phyloP scores from a whole-genome alignment of 2,329 filamentous ascomycete genomes.

The Aspergillus fumigatus region DNA sequence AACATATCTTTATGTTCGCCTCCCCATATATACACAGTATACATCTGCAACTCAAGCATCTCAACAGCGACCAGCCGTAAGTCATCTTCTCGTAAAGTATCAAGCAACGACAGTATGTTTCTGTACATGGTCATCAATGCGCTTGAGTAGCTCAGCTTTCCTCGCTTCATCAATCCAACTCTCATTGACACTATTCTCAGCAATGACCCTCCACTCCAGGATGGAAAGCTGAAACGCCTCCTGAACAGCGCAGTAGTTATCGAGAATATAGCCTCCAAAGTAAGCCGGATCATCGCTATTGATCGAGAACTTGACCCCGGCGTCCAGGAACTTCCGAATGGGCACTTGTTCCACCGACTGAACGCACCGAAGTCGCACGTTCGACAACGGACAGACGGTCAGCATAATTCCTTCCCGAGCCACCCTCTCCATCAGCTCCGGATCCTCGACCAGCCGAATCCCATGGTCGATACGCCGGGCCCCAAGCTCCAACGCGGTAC shows the following conservation, averaged over 20 bases:
- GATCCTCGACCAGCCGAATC: conserved; percentile 59
- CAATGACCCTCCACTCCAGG: conserved; percentile 64
- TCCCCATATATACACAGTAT: neutral
- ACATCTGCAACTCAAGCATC: neutral
- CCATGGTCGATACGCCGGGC: conserved; percentile 72
- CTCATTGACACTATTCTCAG: conserved; percentile 57
- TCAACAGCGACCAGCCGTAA: neutral
- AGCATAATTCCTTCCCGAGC: conserved; percentile 57
- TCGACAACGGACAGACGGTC: conserved; percentile 69
- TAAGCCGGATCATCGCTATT: conserved; percentile 73
- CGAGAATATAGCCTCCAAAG: conserved; percentile 70
- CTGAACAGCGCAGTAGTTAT: conserved; percentile 73
- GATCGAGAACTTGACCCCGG: conserved; percentile 63
- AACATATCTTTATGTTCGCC: neutral
- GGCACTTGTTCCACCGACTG: conserved; percentile 53
- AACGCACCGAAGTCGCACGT: conserved; percentile 60
- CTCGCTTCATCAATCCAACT: conserved; percentile 65
- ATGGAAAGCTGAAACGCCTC: conserved; percentile 61
- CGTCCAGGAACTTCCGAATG: conserved; percentile 58
- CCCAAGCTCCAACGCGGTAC: conserved; percentile 58
- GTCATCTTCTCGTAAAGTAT: neutral
- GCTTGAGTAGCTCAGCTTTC: conserved; percentile 54
- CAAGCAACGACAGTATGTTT: conserved; percentile 13
- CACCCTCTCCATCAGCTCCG: conserved; percentile 54
- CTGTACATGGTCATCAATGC: conserved; percentile 29